Evolutionary conservation across 129 eudicot species (phyloP).

Genomic region (Artemisia argyi): DNA sequence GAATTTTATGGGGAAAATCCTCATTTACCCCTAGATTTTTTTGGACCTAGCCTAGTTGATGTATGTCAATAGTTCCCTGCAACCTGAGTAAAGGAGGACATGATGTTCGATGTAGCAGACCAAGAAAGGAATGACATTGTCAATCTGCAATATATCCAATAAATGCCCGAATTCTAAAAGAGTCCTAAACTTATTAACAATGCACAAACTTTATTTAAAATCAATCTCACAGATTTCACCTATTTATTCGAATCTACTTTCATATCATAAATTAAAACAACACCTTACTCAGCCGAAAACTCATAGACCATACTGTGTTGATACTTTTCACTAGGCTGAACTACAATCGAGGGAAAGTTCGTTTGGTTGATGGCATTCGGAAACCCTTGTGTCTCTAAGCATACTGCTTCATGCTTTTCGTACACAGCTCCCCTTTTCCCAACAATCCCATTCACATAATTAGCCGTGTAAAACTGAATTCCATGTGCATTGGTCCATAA

Average conservation of each 20-base stretch:
- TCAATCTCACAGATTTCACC: not conserved
- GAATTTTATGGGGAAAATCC: too few relatives aligned
- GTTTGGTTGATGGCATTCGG: slow-evolving; percentile 78
- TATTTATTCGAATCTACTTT: not conserved
- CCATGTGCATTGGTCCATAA: slow-evolving; percentile 95
- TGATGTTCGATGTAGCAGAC: too few relatives aligned
- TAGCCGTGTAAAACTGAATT: slow-evolving; percentile 90
- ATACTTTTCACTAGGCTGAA: slow-evolving; percentile 78
- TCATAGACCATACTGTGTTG: slow-evolving; percentile 83
- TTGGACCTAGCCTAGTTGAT: not conserved
- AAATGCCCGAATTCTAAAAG: too few relatives aligned
- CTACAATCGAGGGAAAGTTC: slow-evolving; percentile 72
- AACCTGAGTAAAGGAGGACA: too few relatives aligned
- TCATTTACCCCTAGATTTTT: too few relatives aligned
- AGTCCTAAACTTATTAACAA: not conserved
- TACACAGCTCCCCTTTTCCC: slow-evolving; percentile 92
- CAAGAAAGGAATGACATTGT: too few relatives aligned
- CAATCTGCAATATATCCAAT: too few relatives aligned
- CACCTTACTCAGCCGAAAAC: slow-evolving; percentile 59
- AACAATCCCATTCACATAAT: slow-evolving; percentile 62
- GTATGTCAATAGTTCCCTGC: not conserved
- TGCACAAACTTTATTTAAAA: not conserved
- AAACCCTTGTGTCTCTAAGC: slow-evolving; percentile 95
- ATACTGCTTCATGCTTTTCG: slow-evolving; percentile 68
- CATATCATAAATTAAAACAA: not conserved